Evolutionary conservation across 106 monocot genomes (phyloP).

Genomic region (Apostasia ramifera): DNA sequence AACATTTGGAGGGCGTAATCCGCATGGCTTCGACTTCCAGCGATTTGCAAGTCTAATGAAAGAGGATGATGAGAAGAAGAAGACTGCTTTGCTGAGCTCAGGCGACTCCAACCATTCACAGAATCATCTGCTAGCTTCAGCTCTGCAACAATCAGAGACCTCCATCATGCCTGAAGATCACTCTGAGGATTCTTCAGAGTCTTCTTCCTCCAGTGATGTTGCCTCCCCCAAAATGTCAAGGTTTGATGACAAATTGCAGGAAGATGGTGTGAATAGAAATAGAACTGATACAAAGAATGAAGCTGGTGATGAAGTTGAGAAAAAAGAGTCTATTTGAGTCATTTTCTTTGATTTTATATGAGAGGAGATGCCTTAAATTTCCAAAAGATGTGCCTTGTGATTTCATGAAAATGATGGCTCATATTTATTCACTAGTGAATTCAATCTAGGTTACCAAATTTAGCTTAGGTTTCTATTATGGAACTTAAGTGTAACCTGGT

Average conservation of each 20-base stretch:
- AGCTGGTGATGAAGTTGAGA: too few species aligned
- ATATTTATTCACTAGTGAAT: too few species aligned
- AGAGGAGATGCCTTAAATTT: too few species aligned
- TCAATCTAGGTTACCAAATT: too few species aligned
- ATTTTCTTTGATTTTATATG: too few species aligned
- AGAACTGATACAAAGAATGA: too few species aligned
- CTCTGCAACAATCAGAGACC: conserved; percentile 6
- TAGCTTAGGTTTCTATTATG: too few species aligned
- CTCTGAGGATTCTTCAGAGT: conserved; percentile 18
- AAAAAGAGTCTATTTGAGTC: too few species aligned
- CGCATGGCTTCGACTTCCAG: conserved; percentile 19
- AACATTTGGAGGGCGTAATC: conserved; percentile 36
- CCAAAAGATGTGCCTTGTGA: too few species aligned
- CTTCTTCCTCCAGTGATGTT: conserved; percentile 18
- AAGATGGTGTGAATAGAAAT: not conserved
- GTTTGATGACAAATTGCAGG: not conserved
- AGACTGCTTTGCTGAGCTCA: conserved; percentile 12
- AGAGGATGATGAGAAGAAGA: conserved; percentile 43
- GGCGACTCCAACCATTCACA: not conserved
- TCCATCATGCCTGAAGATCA: conserved; percentile 2
- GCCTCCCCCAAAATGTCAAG: conserved; percentile 6
- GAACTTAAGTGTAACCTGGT: too few species aligned
- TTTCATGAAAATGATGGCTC: too few species aligned
- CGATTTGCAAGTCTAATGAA: conserved; percentile 28
- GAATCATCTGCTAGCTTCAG: conserved; percentile 5